Evolutionary conservation across 257 asterid genomes (phyloP), one percentile per base, ranked within the genome.

Genomic region (Ophiorrhiza pumila): DNA sequence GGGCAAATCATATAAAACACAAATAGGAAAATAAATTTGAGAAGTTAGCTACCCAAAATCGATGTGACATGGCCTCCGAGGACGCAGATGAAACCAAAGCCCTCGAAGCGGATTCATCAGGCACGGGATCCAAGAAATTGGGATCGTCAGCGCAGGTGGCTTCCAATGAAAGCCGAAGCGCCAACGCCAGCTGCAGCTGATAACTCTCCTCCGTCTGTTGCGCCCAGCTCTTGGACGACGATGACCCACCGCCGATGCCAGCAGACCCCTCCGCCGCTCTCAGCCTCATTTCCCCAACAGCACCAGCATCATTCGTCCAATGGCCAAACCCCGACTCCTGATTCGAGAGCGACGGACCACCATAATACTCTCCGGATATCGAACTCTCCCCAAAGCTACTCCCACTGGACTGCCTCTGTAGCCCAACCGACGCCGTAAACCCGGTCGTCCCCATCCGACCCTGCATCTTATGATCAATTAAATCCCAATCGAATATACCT

Each of bases 151-250:
- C 97, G 69, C 96, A 83, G 0, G 94, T 80, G 57, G 98, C 98
- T 78, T 92, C 97, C 6, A 92, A 77, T 0, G 97, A 90, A n/a
- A 95, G 86, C 64, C 98, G 90, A 34, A 95, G 90, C 60, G 98
- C 98, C 83, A 95, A 74, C 17, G 97, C 96, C 85, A 92, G 78
- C 87, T 92, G 99, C 87, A 95, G 74, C 75, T 87, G 97, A 71
- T 95, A 95, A 76, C 97, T 92, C 90, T 95, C 98, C 84, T 90
- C 99, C 77, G 96, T 95, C 87, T 92, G 97, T 84, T 83, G 97
- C 49, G 99, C 98, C 99, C 99, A 95, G 82, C 98, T 95, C 87
- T 88, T 92, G 2, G 85, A 80, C 52, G 83, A 73, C 46, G 91
- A 86, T 25, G 96, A 82, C 18, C 85, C 89, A 7, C 85, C 87